Evolutionary conservation across 352 stramenopile species (phyloP).

Genomic region (Blastocystis sp.): DNA sequence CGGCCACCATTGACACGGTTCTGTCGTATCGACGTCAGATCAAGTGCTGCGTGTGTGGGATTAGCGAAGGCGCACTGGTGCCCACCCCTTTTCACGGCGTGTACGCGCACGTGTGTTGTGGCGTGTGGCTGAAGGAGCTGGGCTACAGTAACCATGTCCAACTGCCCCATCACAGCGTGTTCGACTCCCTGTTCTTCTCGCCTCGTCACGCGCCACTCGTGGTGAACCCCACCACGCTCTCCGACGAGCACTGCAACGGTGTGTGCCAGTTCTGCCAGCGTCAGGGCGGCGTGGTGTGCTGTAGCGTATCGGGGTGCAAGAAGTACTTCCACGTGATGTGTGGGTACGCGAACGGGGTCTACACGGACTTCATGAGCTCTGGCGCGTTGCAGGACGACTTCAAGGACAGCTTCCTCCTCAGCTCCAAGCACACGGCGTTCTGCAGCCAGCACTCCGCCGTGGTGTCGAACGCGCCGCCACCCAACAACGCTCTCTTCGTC

Average conservation of each 20-base stretch:
- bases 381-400: neutral
- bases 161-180: neutral
- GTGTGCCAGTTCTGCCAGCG: neutral
- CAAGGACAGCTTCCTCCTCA: neutral
- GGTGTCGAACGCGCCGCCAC: too few species aligned
- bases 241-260: neutral
- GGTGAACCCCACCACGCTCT: neutral
- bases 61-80: neutral
- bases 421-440: neutral
- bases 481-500: too few species aligned
- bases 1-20: neutral
- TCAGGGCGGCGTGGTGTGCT: neutral
- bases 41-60: neutral
- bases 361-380: neutral
- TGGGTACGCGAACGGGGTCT: neutral
- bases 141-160: neutral
- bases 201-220: neutral
- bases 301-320: neutral
- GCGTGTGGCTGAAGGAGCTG: neutral
- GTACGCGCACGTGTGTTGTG: neutral
- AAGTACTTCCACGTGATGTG: conserved; percentile 2
- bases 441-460: neutral
- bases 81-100: neutral
- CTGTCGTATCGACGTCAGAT: neutral
- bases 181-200: neutral